Evolutionary conservation across 106 monocot species (phyloP), one percentile per base, ranked within the genome.

Genomic region (Platanthera zijinensis): DNA sequence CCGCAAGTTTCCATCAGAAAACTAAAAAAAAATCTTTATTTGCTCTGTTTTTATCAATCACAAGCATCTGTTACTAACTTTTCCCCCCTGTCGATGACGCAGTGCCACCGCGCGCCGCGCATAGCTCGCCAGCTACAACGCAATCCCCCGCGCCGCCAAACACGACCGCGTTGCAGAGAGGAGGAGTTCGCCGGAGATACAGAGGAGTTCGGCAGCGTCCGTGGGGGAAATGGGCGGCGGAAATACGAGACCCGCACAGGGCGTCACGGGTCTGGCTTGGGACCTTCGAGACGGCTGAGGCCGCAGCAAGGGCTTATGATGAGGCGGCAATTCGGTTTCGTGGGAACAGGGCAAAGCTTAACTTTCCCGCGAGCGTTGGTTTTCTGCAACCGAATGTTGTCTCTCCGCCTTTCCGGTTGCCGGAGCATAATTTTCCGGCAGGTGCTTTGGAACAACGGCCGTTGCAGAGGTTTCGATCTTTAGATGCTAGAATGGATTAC

Each of bases 181-280:
- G n/a, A 32, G 52, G 21, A 17, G 50, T 59, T 53, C 78, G 78
- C 30, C 75, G 76, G 14, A 71, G 87, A 6, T 90, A 90, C 74
- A 77, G 90, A 5, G 90, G 90, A 10, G 90, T 90, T 22, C 82
- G 90, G 59, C 90, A 87, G 49, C 83, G 90, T 7, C 90, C 90
- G 8, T 90, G 90, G 90, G 90, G 90, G 0, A 90, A 87, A 77
- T 90, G 90, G 90, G 90, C 90, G 13, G 90, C 90, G 7, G 90
- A 90, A 71, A 90, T 90, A 52, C 8, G 90, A 14, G 90, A 90
- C 70, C 90, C 90, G 17, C 73, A 79, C 73, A 90, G 83, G 76
- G 90, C 90, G 6, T 81, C 90, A 5, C 84, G 90, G 5, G 87
- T 90, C 3, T 90, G 90, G 90, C 90, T 90, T 61, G 90, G 90